A percentile compares a stretch with the other conserved stretches of the same genome.
These are phyloP conservation scores for Amoebophrya sp. DNA, from an alignment of 169 alveolate species.

Conservation along the genomic window DNA sequence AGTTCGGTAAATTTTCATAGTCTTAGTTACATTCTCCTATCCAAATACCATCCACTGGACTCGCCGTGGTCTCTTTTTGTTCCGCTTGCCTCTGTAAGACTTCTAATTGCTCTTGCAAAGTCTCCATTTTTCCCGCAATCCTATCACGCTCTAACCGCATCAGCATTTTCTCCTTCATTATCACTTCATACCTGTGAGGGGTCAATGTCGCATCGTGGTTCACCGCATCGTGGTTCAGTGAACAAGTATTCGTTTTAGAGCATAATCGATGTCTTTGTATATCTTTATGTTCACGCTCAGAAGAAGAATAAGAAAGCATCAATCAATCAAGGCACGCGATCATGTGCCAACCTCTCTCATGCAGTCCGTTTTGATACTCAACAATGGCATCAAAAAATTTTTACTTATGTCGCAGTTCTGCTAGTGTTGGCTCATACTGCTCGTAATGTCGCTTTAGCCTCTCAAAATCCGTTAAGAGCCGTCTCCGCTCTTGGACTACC, in stretches of 20 bases:
- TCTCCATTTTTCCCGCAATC: slow-evolving; percentile 52
- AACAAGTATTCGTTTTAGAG: no score
- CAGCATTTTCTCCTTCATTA: slow-evolving; percentile 67
- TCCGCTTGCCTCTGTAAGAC: neutral
- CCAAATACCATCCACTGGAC: neutral
- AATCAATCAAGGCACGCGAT: no score
- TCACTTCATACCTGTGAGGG: slow-evolving; percentile 36
- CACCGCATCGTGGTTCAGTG: no score
- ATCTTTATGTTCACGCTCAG: no score
- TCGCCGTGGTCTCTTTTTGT: neutral
- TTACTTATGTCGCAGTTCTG: slow-evolving; percentile 71
- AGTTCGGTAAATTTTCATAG: no score
- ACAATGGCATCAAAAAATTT: no score
- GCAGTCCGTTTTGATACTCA: no score
- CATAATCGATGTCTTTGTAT: no score
- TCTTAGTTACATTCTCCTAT: no score
- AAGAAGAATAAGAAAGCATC: no score
- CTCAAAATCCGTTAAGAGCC: slow-evolving; percentile 59
- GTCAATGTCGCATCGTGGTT: no score
- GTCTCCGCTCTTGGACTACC: slow-evolving; percentile 47
- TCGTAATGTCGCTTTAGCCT: slow-evolving; percentile 66
- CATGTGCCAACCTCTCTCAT: no score
- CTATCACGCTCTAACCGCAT: slow-evolving; percentile 74
- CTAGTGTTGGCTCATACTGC: slow-evolving; percentile 69
- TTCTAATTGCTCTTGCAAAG: slow-evolving; percentile 44